These are phyloP conservation scores for Macrolepiota albuminosa DNA, from an alignment of 768 basidiomycete genomes.

Conservation along the genomic window DNA sequence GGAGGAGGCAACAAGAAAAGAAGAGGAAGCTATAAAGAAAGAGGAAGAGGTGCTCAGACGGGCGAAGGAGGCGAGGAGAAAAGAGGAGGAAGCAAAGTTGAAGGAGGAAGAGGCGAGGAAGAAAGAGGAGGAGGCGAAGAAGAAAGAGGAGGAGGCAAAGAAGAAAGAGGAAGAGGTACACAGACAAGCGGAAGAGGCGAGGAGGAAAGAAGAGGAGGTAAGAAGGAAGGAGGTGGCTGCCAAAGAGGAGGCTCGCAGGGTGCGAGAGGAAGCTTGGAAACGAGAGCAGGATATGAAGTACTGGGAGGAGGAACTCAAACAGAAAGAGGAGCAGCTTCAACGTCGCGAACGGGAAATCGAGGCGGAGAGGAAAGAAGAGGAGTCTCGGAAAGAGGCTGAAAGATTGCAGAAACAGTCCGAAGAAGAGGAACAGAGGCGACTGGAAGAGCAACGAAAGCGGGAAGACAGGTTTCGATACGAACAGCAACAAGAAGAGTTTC, in stretches of 20 bases:
- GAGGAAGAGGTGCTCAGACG: conserved; percentile 21
- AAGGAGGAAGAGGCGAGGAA: conserved; percentile 22
- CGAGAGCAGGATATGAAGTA: conserved; percentile 25
- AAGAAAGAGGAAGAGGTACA: conserved; percentile 15
- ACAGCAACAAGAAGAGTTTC: conserved; percentile 38
- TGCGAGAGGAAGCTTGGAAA: conserved; percentile 22
- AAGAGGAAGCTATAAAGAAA: conserved; percentile 23
- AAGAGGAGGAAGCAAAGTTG: conserved; percentile 15
- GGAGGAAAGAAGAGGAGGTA: conserved; percentile 21
- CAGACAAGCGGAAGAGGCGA: conserved; percentile 23
- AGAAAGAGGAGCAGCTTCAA: conserved; percentile 25
- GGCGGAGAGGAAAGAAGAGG: conserved; percentile 25
- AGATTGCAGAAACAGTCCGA: conserved; percentile 18
- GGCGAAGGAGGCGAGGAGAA: conserved; percentile 19
- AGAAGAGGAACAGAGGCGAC: conserved; percentile 20
- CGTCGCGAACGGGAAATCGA: conserved; percentile 21
- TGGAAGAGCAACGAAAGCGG: conserved; percentile 23
- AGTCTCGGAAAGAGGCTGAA: conserved; percentile 19
- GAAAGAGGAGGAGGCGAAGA: conserved; percentile 22
- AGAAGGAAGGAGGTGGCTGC: conserved; percentile 24
- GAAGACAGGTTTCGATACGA: conserved; percentile 20
- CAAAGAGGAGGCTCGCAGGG: conserved; percentile 23
- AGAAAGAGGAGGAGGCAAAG: conserved; percentile 17
- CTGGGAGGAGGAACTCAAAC: conserved; percentile 31
- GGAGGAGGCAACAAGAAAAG: conserved; percentile 13